phyloP scores from a whole-genome alignment of 2,329 filamentous ascomycete species.

The Colletotrichum melonis region DNA sequence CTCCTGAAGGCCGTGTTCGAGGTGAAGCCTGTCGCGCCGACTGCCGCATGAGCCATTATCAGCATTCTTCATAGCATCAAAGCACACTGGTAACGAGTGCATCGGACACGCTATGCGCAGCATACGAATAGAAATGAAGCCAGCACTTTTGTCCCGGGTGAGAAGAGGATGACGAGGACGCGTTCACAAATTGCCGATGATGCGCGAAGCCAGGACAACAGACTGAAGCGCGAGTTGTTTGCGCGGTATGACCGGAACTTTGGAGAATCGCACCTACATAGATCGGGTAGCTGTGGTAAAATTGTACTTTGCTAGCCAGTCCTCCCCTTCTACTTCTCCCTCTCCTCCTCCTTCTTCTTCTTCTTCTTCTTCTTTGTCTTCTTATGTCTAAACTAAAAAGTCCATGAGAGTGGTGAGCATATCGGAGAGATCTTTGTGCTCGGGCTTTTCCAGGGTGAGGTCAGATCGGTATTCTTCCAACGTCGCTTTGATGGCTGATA shows the following conservation, averaged over 20 bases:
- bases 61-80: neutral
- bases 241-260: neutral
- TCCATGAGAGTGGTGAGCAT: constrained; percentile 65
- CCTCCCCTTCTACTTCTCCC: neutral
- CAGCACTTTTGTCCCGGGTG: neutral
- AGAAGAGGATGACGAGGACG: neutral
- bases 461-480: constrained; percentile 70
- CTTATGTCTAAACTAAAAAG: constrained; percentile 52
- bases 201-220: neutral
- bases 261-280: neutral
- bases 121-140: neutral
- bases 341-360: no score
- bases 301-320: constrained; percentile 3
- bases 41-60: constrained; percentile 37
- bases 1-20: constrained; percentile 87
- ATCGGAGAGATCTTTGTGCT: constrained; percentile 67
- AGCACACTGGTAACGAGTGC: neutral
- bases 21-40: constrained; percentile 75
- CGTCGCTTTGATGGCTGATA: constrained; percentile 73
- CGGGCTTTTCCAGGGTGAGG: constrained; percentile 66
- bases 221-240: neutral
- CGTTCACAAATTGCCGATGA: neutral
- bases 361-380: no score
- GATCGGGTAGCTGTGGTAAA: neutral
- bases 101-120: neutral